Conservation (phyloP, 345 rosid genomes). For the Syzygium aromaticum region DNA sequence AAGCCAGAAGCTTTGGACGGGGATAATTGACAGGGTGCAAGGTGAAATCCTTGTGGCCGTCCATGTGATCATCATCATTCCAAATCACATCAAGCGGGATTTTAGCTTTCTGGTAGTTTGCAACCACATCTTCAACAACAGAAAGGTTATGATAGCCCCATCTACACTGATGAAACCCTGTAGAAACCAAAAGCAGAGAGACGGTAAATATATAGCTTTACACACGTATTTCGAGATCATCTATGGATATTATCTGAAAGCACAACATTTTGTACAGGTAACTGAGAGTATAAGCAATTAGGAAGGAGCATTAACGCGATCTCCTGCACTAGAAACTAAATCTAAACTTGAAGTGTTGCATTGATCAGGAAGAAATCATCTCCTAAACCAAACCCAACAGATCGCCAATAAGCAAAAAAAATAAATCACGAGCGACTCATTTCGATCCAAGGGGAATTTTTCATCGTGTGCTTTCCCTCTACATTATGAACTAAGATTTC, state of each 20-base stretch:
- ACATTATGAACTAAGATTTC: background rate
- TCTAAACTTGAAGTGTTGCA: background rate
- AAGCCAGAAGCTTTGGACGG: slow-evolving; percentile 69
- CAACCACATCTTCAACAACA: slow-evolving; percentile 92
- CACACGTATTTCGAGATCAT: background rate
- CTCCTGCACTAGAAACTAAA: background rate
- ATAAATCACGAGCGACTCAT: background rate
- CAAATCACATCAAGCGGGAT: slow-evolving; percentile 95
- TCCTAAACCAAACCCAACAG: background rate
- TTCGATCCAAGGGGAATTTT: background rate
- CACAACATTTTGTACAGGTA: background rate
- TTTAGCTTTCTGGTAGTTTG: slow-evolving; percentile 64
- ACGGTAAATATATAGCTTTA: background rate
- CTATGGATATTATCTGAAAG: background rate
- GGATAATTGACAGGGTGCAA: slow-evolving; percentile 55
- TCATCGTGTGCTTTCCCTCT: background rate
- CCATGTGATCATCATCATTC: slow-evolving; percentile 99
- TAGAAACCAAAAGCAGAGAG: background rate
- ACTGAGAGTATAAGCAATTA: background rate
- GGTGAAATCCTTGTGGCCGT: slow-evolving; percentile 87
- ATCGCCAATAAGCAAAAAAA: background rate
- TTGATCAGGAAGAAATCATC: background rate
- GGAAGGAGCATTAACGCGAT: background rate
- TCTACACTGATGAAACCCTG: slow-evolving; percentile 97
- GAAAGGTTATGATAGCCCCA: slow-evolving; percentile 98